Evolutionary conservation across 768 basidiomycete genomes (phyloP).

Genomic region (Termitomyces sp.): DNA sequence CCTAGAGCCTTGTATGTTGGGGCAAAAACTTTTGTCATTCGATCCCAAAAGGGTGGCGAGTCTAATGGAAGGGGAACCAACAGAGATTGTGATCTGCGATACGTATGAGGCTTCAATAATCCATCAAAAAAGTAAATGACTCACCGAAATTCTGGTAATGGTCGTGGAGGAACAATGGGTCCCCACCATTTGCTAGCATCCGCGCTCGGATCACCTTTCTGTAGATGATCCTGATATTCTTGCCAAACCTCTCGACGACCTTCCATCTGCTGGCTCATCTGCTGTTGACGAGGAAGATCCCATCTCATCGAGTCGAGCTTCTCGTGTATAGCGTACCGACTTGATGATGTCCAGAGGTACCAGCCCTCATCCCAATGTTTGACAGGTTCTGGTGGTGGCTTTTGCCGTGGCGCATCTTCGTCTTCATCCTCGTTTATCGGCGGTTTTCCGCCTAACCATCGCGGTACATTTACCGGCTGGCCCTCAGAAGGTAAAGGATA

Average conservation of each 20-base stretch:
- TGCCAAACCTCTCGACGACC: conserved; percentile 41
- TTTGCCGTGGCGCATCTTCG: conserved; percentile 17
- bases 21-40: conserved; percentile 50
- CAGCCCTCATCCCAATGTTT: conserved; percentile 73
- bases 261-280: conserved; percentile 36
- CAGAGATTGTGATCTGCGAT: conserved; percentile 44
- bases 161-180: conserved; percentile 36
- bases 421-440: conserved; percentile 32
- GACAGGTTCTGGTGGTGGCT: conserved; percentile 26
- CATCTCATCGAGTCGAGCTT: conserved; percentile 58
- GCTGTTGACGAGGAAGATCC: conserved; percentile 50
- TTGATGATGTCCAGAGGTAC: conserved; percentile 69
- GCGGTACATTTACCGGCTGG: conserved; percentile 46
- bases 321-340: conserved; percentile 48
- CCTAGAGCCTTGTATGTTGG: conserved; percentile 52
- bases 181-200: conserved; percentile 34
- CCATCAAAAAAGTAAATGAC: conserved; percentile 12
- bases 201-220: conserved; percentile 20
- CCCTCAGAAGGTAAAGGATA: conserved; percentile 69
- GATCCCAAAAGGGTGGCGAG: conserved; percentile 47
- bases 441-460: conserved; percentile 39
- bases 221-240: conserved; percentile 48
- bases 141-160: conserved; percentile 36
- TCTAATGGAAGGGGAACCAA: conserved; percentile 59
- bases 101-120: neutral